Conservation (phyloP, 176 grass and related monocot species). For the Carex scoparia region DNA sequence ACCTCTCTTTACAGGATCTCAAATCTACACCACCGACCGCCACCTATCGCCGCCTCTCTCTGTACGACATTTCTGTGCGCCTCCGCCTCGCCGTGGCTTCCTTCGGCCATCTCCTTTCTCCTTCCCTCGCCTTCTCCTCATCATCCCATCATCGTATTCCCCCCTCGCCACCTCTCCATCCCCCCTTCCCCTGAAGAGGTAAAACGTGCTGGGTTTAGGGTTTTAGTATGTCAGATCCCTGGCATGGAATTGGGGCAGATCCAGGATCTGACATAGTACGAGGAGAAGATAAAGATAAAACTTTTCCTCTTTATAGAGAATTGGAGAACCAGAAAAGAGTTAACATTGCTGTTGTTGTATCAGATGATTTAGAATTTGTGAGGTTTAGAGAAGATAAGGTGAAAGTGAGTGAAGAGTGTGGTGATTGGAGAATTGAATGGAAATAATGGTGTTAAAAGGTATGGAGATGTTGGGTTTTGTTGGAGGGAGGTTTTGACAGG, state of each 20-base stretch:
- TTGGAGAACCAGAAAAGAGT: background rate
- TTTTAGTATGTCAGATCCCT: no score
- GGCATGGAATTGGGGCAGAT: no score
- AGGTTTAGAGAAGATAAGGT: background rate
- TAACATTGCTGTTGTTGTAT: background rate
- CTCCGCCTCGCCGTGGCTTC: background rate
- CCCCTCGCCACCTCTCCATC: background rate
- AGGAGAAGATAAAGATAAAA: background rate
- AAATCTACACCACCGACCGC: background rate
- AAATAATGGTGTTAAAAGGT: background rate
- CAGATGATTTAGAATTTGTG: background rate
- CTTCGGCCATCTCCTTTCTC: background rate
- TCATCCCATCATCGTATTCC: background rate
- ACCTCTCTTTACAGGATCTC: background rate
- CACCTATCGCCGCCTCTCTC: background rate
- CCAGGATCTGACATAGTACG: no score
- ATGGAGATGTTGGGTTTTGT: background rate
- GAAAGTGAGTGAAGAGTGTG: background rate
- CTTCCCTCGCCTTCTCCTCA: background rate
- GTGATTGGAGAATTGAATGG: conserved; percentile 6
- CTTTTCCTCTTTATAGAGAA: background rate
- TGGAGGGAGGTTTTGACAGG: background rate
- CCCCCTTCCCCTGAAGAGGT: background rate
- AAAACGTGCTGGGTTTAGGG: no score
- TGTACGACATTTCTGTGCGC: background rate